These are phyloP conservation scores for Naganishia sp. DNA, from an alignment of 1,284 basidiomycete species.

Conservation along the genomic window DNA sequence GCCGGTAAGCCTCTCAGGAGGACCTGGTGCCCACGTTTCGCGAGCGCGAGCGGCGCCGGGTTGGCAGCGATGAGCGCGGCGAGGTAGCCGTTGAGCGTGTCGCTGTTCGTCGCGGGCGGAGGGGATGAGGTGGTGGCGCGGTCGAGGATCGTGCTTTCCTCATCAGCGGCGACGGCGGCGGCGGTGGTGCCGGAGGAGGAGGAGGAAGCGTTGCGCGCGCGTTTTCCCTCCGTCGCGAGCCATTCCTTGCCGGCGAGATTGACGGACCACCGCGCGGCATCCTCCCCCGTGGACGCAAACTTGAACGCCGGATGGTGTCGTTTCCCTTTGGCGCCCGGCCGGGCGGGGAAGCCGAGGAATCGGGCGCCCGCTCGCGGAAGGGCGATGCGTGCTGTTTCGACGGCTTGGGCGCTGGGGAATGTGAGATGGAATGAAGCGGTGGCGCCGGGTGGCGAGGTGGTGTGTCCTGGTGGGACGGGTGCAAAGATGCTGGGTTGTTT, in stretches of 20 bases:
- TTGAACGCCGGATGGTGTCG: background rate
- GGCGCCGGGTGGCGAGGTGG: background rate
- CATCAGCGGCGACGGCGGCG: too few relatives aligned
- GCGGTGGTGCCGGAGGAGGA: background rate
- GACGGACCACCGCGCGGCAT: slow-evolving; percentile 14
- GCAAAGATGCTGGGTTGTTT: slow-evolving; percentile 11
- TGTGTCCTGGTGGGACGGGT: background rate
- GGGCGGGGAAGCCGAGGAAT: slow-evolving; percentile 1
- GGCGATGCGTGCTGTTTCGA: slow-evolving; percentile 1
- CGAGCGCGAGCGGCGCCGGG: slow-evolving; percentile 18
- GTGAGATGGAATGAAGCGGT: slow-evolving; percentile 16
- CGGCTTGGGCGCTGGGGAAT: background rate
- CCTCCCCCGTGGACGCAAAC: slow-evolving; percentile 2
- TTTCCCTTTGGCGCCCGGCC: background rate
- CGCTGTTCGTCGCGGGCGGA: background rate
- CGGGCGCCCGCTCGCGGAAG: background rate
- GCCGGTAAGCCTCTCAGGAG: slow-evolving; percentile 3
- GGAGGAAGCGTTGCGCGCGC: background rate
- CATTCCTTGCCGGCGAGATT: slow-evolving; percentile 14
- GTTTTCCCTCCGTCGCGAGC: background rate
- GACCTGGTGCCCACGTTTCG: slow-evolving; percentile 14
- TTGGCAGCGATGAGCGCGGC: background rate
- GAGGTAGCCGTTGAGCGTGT: slow-evolving; percentile 1
- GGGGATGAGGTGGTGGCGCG: background rate
- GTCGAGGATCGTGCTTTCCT: background rate